phyloP scores from a whole-genome alignment of 2,329 filamentous ascomycete species.

The Ophiocordyceps polyrhachis-furcata region DNA sequence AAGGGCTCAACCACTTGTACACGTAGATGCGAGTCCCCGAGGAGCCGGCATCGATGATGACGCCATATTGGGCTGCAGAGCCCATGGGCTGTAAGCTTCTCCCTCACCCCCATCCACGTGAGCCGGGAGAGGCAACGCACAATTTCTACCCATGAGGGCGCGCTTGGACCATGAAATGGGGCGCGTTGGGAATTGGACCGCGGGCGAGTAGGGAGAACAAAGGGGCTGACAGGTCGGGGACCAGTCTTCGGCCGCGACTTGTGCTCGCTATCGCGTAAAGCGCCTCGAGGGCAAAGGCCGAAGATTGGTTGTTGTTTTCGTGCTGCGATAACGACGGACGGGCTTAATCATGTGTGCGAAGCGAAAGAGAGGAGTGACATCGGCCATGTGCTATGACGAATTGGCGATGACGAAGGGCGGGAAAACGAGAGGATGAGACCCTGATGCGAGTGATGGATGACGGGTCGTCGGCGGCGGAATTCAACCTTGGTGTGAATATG shows the following conservation, averaged over 20 bases:
- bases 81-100: background rate
- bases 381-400: background rate
- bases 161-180: background rate
- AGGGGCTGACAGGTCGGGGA: background rate
- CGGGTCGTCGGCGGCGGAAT: background rate
- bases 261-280: background rate
- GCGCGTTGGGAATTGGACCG: background rate
- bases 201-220: background rate
- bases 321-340: background rate
- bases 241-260: background rate
- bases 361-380: background rate
- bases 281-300: background rate
- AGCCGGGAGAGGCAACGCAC: slow-evolving; percentile 4
- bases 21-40: slow-evolving; percentile 91
- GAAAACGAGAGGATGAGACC: background rate
- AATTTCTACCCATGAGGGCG: slow-evolving; percentile 11
- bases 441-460: background rate
- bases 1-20: slow-evolving; percentile 77
- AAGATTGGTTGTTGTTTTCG: background rate
- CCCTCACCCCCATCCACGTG: background rate
- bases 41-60: slow-evolving; percentile 93
- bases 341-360: background rate
- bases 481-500: background rate
- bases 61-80: slow-evolving; percentile 52
- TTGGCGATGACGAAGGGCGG: background rate